Percentiles rank a stretch among this genome's conserved stretches.
Evolutionary conservation across 768 basidiomycete species (phyloP).

Genomic region (Agrocybe chaxingu): DNA sequence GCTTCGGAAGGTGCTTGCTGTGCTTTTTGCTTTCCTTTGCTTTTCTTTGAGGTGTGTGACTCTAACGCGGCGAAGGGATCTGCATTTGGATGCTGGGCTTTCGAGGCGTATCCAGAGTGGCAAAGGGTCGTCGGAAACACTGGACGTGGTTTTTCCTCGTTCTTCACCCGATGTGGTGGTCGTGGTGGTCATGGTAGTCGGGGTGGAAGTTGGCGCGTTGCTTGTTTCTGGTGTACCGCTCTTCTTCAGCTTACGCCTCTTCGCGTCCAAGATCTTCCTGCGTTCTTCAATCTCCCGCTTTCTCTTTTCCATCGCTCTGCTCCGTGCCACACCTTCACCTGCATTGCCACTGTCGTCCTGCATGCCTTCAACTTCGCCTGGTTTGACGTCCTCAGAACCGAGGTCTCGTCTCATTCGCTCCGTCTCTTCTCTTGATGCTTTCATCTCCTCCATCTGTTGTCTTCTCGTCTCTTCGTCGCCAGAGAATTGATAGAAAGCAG

Average conservation of each 20-base stretch:
- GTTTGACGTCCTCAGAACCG: slow-evolving; percentile 57
- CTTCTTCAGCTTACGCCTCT: slow-evolving; percentile 49
- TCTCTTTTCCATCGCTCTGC: slow-evolving; percentile 68
- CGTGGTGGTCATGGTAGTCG: neutral
- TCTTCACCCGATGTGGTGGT: neutral
- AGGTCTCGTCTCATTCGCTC: slow-evolving; percentile 53
- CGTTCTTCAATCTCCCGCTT: slow-evolving; percentile 74
- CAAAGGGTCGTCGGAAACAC: neutral
- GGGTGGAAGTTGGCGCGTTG: neutral
- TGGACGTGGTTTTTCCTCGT: neutral
- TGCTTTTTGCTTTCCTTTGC: slow-evolving; percentile 18
- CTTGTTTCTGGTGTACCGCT: slow-evolving; percentile 6
- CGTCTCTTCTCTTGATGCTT: slow-evolving; percentile 66
- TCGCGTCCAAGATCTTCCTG: slow-evolving; percentile 58
- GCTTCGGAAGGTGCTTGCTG: slow-evolving; percentile 33
- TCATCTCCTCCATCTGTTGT: slow-evolving; percentile 82
- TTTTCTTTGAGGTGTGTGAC: slow-evolving; percentile 24
- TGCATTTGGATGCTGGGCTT: slow-evolving; percentile 2
- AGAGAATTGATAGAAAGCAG: slow-evolving; percentile 91
- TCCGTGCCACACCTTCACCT: slow-evolving; percentile 27
- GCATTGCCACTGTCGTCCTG: slow-evolving; percentile 28
- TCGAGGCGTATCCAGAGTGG: slow-evolving; percentile 1
- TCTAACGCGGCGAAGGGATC: slow-evolving; percentile 57
- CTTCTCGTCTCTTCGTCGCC: slow-evolving; percentile 75
- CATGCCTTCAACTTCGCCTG: slow-evolving; percentile 83